Percentiles rank a stretch among this genome's conserved stretches.
Evolutionary conservation across 2,329 filamentous ascomycete genomes (phyloP).

Genomic region (Knufia fluminis): DNA sequence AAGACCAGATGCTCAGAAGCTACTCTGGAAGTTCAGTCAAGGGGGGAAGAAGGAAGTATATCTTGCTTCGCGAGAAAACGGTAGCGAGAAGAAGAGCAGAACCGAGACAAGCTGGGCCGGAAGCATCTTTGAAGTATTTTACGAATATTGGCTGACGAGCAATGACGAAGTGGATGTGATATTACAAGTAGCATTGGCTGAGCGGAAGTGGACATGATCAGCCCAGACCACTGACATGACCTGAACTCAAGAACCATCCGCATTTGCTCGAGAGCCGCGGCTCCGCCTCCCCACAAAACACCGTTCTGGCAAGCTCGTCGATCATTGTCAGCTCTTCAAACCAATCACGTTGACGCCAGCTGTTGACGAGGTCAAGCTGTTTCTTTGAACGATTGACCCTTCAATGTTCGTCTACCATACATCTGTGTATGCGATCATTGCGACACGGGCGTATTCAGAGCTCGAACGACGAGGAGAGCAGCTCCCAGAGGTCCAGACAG

Average conservation of each 20-base stretch:
- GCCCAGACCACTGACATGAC: neutral
- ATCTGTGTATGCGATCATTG: too few relatives aligned
- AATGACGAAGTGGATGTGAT: neutral
- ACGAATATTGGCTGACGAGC: neutral
- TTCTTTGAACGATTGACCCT: too few relatives aligned
- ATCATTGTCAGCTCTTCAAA: neutral
- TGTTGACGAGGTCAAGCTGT: too few relatives aligned
- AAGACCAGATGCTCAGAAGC: neutral
- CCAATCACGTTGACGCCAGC: neutral
- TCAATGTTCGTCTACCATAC: too few relatives aligned
- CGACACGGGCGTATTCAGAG: too few relatives aligned
- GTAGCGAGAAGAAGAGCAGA: slow-evolving; percentile 6
- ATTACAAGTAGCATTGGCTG: neutral
- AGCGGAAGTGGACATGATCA: neutral
- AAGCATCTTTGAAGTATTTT: slow-evolving; percentile 2
- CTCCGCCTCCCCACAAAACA: neutral
- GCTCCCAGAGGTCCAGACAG: neutral
- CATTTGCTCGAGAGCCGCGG: neutral
- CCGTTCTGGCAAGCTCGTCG: neutral
- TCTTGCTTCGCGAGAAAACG: neutral
- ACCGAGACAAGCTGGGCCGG: neutral
- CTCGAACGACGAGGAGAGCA: too few relatives aligned
- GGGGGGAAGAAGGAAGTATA: neutral
- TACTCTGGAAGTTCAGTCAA: neutral
- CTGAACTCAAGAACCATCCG: neutral